Conservation (phyloP, 257 asterid species). For the Solanum tarapatanum region DNA sequence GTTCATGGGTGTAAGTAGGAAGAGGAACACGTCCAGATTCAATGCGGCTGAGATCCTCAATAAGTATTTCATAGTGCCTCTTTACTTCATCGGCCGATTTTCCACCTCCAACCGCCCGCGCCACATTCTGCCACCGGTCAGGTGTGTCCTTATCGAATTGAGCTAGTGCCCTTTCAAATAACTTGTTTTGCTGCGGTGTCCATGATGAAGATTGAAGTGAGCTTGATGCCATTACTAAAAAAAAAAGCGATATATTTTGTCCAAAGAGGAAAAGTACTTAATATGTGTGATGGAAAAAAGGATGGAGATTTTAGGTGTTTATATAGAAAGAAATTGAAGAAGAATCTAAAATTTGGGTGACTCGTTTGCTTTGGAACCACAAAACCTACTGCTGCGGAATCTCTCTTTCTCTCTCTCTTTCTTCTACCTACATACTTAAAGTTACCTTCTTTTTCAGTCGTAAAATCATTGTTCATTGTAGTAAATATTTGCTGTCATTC, state of each 20-base stretch:
- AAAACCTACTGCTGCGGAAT: background rate
- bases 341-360: conserved; percentile 16
- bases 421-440: background rate
- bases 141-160: conserved; percentile 58
- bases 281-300: background rate
- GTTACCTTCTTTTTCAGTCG: background rate
- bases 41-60: conserved; percentile 65
- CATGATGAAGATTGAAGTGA: conserved; percentile 28
- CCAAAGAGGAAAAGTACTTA: background rate
- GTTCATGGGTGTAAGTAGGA: conserved; percentile 36
- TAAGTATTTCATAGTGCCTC: conserved; percentile 49
- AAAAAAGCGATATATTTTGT: background rate
- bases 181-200: conserved; percentile 63
- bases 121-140: conserved; percentile 76
- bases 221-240: conserved; percentile 23
- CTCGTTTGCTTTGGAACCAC: conserved; percentile 11
- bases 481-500: background rate
- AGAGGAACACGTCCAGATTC: conserved; percentile 56
- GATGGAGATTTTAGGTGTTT: background rate
- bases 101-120: conserved; percentile 60
- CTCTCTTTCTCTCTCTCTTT: background rate
- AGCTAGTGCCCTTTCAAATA: conserved; percentile 58
- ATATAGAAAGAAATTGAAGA: background rate
- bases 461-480: too few relatives aligned
- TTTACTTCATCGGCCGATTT: conserved; percentile 62